Evolutionary conservation across 176 grass and related monocot species (phyloP).

Genomic region (Lolium multiflorum): DNA sequence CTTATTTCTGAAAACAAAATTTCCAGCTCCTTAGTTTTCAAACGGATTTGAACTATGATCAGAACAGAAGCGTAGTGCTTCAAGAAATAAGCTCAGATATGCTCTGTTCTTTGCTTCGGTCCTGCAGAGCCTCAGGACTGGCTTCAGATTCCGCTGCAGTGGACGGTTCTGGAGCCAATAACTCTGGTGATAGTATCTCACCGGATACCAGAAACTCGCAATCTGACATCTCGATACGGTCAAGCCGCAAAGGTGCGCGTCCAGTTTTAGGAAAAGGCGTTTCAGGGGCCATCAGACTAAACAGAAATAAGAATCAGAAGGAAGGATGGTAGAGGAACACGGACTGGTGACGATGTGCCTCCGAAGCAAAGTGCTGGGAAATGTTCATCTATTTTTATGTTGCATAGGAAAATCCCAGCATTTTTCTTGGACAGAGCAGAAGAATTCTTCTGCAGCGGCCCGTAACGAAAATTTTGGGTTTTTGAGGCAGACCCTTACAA

Average conservation of each 20-base stretch:
- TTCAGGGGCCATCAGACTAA: conserved; percentile 54
- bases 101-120: conserved; percentile 77
- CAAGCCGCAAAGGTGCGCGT: conserved; percentile 63
- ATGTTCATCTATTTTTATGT: conserved; percentile 72
- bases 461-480: conserved; percentile 28
- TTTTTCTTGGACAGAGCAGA: conserved; percentile 94
- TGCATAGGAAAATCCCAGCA: conserved; percentile 80
- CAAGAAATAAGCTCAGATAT: conserved; percentile 97
- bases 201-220: conserved; percentile 60
- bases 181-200: conserved; percentile 49
- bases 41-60: conserved; percentile 51
- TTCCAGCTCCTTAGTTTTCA: no score
- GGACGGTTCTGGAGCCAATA: conserved; percentile 52
- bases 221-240: conserved; percentile 59
- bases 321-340: conserved; percentile 66
- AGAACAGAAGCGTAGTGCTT: conserved; percentile 84
- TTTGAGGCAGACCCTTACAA: conserved; percentile 20
- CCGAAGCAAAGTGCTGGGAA: conserved; percentile 72
- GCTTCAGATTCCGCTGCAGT: conserved; percentile 45
- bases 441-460: conserved; percentile 75
- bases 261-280: conserved; percentile 58
- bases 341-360: conserved; percentile 60
- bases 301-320: conserved; percentile 67
- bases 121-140: conserved; percentile 58
- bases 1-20: no score